Evolutionary conservation across 331 rosid species (phyloP), one percentile per base, ranked within the genome.

Genomic region (Malus hybrid): DNA sequence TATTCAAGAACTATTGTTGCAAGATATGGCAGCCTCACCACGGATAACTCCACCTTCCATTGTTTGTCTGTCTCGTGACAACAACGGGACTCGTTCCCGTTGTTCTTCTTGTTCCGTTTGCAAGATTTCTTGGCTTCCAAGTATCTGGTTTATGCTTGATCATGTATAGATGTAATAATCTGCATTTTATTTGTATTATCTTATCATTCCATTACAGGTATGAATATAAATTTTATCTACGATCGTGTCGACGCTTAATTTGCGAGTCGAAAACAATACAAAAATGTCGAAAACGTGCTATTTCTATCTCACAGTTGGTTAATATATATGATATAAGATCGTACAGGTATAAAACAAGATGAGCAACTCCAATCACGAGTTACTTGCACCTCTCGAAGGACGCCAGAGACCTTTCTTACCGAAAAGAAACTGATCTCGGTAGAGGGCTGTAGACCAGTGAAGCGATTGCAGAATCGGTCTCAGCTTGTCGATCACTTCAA

Each of bases 361-460:
- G 44, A 60, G 69, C 71, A 54, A 19, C 62, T 52, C 20, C n/a
- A 39, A 59, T 64, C 76, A 80, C 6, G 20, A 83, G 70, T 65
- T 65, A 59, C 50, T 66, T 73, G 72, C 70, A 67, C 56, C 68
- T 56, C 70, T 34, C 34, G 54, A 61, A 18, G 96, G 96, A 59
- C 97, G 95, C 99, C 99, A 94, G 76, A 86, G 87, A 75, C 91
- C 86, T 84, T 91, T 92, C 84, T 80, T 82, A 65, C 83, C 92
- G 55, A 91, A 78, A 77, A 94, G 97, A 83, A 83, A 85, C 74
- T 83, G 90, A 76, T 86, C 81, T 42, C 84, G 77, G 69, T 86
- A 68, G 55, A 85, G 78, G 1, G 80, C 80, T 31, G 87, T 62
- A 31, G 96, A 88, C 90, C 92, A 91, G 55, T 87, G 93, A 80